Conservation (phyloP, 2,329 filamentous ascomycete genomes). For the Fusarium albidum region DNA sequence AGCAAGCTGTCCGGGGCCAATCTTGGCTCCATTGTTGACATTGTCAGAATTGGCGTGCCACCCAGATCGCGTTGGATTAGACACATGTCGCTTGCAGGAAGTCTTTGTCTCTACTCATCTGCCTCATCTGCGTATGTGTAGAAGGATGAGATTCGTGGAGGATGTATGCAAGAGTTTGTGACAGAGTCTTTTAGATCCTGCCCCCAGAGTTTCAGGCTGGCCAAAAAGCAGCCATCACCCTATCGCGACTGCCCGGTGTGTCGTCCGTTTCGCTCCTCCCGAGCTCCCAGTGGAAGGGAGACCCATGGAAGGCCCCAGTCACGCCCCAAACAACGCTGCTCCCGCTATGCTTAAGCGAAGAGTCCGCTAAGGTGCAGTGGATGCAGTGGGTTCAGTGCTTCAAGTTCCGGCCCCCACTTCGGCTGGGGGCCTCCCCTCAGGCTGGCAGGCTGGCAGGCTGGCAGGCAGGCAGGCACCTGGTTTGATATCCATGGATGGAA, state of each 20-base stretch:
- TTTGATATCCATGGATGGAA: neutral
- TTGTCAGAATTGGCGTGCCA: constrained; percentile 7
- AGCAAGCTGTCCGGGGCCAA: constrained; percentile 12
- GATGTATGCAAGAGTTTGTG: constrained; percentile 19
- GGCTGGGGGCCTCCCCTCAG: neutral
- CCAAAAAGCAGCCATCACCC: constrained; percentile 32
- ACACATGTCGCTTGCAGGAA: constrained; percentile 7
- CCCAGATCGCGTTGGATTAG: constrained; percentile 13
- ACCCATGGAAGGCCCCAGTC: constrained; percentile 15
- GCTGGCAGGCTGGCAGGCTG: neutral
- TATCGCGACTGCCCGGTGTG: constrained; percentile 33
- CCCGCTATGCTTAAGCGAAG: constrained; percentile 42
- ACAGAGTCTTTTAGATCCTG: constrained; percentile 32
- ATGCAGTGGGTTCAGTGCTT: neutral
- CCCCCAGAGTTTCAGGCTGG: constrained; percentile 40
- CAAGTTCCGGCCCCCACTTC: constrained; percentile 12
- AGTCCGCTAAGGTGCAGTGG: constrained; percentile 22
- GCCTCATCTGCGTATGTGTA: constrained; percentile 15
- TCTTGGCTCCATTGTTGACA: constrained; percentile 8
- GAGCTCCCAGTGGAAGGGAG: too few species aligned
- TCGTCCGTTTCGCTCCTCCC: constrained; percentile 22
- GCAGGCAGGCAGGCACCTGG: neutral
- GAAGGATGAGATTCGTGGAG: neutral
- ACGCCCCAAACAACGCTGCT: constrained; percentile 37
- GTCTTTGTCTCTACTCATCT: constrained; percentile 9